Base-by-base conservation (phyloP, 371 early-diverging fungal species). In the Circinella umbellata region DNA sequence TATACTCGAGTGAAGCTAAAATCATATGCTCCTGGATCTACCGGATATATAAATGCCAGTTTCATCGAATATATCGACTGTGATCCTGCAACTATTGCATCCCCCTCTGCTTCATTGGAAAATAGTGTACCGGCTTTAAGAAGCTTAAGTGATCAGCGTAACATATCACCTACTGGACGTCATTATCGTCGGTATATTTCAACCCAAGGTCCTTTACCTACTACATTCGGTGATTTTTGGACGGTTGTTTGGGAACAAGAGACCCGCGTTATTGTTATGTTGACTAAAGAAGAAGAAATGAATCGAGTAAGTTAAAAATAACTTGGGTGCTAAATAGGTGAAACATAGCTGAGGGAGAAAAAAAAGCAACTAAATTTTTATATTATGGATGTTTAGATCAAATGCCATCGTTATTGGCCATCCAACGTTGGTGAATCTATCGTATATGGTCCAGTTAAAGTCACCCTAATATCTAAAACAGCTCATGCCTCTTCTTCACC, bases 141-240 rank as follows among this genome's bases (percentile, higher is more conserved):
- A 4, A 57, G 63, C 46, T 74, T 78, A 72, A 72, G 65, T 27
- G 63, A 69, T 4, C 75, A 70, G 34, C 69, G 69, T 20, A 42
- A 63, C 6, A 20, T 35, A 39, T 69, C 69, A 11, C 27, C 49
- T 9, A 54, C 53, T 10, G 36, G 66, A 11, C 66, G 63, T 13
- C 57, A 74, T 51, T 80, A 73, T 68, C 73, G 77, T 60, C 72
- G 78, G 9, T 97, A 94, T 74, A 94, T 97, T 54, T 93, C 93
- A 14, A 90, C 95, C 0, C 98, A 97, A 79, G 98, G 93, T 0
- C 98, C 98, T 14, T 73, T 96, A 18, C 89, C 91, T 6, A 79
- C 88, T 48, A 96, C 97, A 0, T 84, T 92, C 54, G 86, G 83
- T 10, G 96, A 96, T 68, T 98, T 98, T 72, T 98, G 97, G 97